These are phyloP conservation scores for Ceratocystis huliohia DNA, from an alignment of 2,329 filamentous ascomycete species.

Conservation along the genomic window DNA sequence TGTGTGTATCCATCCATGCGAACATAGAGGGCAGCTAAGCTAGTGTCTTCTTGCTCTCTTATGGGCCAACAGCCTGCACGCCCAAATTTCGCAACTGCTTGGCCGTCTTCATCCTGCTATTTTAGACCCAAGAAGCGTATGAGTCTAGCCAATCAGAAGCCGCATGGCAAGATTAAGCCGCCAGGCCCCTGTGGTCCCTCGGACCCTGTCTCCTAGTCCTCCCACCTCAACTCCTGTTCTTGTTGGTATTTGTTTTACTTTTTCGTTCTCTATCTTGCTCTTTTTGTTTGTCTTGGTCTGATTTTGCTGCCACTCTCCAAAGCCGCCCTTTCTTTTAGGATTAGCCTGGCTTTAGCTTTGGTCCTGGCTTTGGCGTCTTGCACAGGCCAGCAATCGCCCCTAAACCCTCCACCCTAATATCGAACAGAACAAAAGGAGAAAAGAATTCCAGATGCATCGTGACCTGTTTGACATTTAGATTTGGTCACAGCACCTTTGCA, in stretches of 20 bases:
- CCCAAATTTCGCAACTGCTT: constrained; percentile 4
- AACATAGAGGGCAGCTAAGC: not conserved
- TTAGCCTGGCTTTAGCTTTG: not conserved
- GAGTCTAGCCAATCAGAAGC: not conserved
- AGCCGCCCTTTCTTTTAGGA: not conserved
- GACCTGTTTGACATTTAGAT: not conserved
- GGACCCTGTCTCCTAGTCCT: not conserved
- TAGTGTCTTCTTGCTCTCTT: not conserved
- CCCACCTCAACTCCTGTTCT: not conserved
- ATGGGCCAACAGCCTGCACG: not conserved
- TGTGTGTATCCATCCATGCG: no score
- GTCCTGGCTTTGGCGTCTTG: not conserved
- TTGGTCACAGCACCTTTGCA: not conserved
- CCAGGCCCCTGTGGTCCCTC: not conserved
- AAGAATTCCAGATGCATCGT: no score
- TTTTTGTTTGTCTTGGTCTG: not conserved
- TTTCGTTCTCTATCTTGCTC: not conserved
- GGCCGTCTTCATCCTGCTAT: not conserved
- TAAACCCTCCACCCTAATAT: no score
- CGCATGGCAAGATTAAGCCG: not conserved
- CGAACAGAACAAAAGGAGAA: no score
- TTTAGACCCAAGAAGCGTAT: not conserved
- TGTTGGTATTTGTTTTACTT: not conserved
- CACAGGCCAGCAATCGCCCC: not conserved
- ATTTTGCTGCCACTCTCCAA: not conserved